These are phyloP conservation scores for Fraxinus dipetala DNA, from an alignment of 305 asterid species.

Conservation along the genomic window DNA sequence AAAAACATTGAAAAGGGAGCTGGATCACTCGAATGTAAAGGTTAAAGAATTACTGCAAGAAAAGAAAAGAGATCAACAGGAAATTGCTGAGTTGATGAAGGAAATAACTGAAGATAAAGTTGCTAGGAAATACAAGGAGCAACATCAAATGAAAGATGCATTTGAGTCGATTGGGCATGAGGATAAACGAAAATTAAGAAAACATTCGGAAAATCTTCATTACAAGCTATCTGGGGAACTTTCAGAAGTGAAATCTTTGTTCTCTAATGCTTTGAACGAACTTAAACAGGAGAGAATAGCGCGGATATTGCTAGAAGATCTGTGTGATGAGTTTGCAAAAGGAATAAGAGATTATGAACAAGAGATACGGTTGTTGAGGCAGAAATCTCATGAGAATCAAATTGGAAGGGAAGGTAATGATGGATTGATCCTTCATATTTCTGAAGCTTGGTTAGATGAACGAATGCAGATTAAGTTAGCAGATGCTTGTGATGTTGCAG, in stretches of 20 bases:
- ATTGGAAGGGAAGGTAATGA: conserved; percentile 33
- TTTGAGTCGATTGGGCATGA: conserved; percentile 38
- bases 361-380: conserved; percentile 48
- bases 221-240: conserved; percentile 55
- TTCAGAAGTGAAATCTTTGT: conserved; percentile 45
- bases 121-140: conserved; percentile 37
- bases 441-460: conserved; percentile 94
- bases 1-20: conserved; percentile 55
- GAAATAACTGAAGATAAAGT: conserved; percentile 40
- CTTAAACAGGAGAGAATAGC: conserved; percentile 64
- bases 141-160: conserved; percentile 33
- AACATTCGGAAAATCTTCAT: conserved; percentile 52
- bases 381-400: conserved; percentile 39
- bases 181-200: conserved; percentile 52
- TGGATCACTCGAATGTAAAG: conserved; percentile 45
- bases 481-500: conserved; percentile 35
- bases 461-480: conserved; percentile 65
- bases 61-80: conserved; percentile 47
- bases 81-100: conserved; percentile 42
- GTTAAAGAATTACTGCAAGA: conserved; percentile 50
- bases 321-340: conserved; percentile 88
- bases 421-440: conserved; percentile 68
- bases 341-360: conserved; percentile 67
- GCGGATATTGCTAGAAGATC: conserved; percentile 57
- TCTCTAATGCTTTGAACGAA: conserved; percentile 44